Percentiles rank a stretch among this genome's conserved stretches.
Evolutionary conservation across 2,329 filamentous ascomycete species (phyloP).

Genomic region (Esteya vermicola): DNA sequence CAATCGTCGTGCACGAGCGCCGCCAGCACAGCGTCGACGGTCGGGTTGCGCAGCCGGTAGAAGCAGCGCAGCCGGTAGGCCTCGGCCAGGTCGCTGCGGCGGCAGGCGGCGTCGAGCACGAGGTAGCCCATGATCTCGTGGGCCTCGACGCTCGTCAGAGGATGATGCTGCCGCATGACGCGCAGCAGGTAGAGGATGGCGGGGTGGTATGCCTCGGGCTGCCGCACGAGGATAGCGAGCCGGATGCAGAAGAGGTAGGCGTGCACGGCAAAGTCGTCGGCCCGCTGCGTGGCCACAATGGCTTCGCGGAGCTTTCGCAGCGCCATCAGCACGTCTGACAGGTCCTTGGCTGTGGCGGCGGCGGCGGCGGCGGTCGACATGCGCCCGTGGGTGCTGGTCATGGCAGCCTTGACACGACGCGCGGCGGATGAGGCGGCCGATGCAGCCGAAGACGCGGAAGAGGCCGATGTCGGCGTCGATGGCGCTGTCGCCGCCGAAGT

Average conservation of each 20-base stretch:
- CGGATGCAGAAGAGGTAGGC: conserved; percentile 88
- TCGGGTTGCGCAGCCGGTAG: conserved; percentile 50
- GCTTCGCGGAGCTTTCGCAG: conserved; percentile 88
- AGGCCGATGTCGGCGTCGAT: too few relatives aligned
- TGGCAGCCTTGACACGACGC: background rate
- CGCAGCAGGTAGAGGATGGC: conserved; percentile 69
- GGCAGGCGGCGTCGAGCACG: conserved; percentile 78
- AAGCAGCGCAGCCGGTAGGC: conserved; percentile 53
- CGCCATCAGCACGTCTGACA: conserved; percentile 64
- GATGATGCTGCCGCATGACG: conserved; percentile 51
- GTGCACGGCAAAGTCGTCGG: conserved; percentile 71
- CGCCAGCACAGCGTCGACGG: conserved; percentile 52
- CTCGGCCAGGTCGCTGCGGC: conserved; percentile 57
- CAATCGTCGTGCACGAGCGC: conserved; percentile 74
- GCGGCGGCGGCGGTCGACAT: conserved; percentile 1
- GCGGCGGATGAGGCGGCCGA: background rate
- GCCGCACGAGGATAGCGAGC: conserved; percentile 62
- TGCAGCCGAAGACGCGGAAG: background rate
- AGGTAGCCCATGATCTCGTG: conserved; percentile 70
- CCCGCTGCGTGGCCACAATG: conserved; percentile 62
- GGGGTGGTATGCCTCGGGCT: conserved; percentile 81
- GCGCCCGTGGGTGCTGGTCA: too few relatives aligned
- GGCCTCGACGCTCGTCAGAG: conserved; percentile 57
- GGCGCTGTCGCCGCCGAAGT: background rate
- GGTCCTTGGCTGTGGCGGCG: conserved; percentile 31